Percentiles rank a stretch among this genome's conserved stretches.
phyloP scores from a whole-genome alignment of 305 asterid genomes.

The Fraxinus velutina region DNA sequence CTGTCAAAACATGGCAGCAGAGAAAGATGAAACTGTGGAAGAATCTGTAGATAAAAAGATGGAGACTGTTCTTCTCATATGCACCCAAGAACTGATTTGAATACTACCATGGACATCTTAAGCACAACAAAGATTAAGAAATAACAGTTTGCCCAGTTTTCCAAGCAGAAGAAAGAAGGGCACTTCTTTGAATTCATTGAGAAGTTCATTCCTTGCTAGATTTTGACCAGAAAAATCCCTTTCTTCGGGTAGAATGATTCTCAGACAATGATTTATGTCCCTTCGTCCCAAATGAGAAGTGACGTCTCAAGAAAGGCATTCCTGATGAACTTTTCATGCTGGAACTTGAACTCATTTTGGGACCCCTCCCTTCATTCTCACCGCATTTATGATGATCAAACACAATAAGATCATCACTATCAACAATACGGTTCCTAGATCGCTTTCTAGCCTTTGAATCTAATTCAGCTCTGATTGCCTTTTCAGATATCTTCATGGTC shows the following conservation, averaged over 20 bases:
- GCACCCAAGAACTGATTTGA: not conserved
- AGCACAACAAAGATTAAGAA: not conserved
- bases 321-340: slow-evolving; percentile 64
- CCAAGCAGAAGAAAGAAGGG: not conserved
- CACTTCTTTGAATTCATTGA: slow-evolving; percentile 27
- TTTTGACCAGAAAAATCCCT: slow-evolving; percentile 78
- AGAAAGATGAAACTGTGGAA: slow-evolving; percentile 5
- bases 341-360: slow-evolving; percentile 66
- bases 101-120: not conserved
- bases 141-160: not conserved
- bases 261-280: slow-evolving; percentile 43
- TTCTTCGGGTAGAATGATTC: slow-evolving; percentile 48
- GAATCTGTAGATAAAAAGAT: not conserved
- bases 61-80: not conserved
- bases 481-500: slow-evolving; percentile 69
- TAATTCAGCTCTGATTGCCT: slow-evolving; percentile 70
- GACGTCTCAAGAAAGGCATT: slow-evolving; percentile 73
- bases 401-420: slow-evolving; percentile 54
- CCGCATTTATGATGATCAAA: slow-evolving; percentile 50
- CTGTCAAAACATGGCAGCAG: slow-evolving; percentile 18
- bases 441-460: slow-evolving; percentile 59
- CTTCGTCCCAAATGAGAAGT: slow-evolving; percentile 76
- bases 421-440: slow-evolving; percentile 56
- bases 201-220: slow-evolving; percentile 60
- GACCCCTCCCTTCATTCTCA: slow-evolving; percentile 47